These are phyloP conservation scores for Mucor ambiguus DNA, from an alignment of 371 early-diverging fungal species.

Conservation along the genomic window DNA sequence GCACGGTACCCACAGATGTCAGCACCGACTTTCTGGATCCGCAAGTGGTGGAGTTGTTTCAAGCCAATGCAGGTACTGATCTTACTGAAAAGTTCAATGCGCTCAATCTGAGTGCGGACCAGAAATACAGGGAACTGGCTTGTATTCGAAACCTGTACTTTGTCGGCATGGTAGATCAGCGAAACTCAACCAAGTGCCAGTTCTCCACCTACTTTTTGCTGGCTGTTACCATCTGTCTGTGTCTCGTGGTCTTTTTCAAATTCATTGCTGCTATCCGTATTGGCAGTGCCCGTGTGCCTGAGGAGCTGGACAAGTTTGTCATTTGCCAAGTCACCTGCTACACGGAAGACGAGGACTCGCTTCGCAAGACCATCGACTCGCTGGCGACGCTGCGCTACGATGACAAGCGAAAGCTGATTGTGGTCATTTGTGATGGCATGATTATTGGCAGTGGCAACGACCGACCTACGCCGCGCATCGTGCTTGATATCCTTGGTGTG, in stretches of 20 bases:
- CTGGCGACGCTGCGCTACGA: slow-evolving; percentile 84
- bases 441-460: slow-evolving; percentile 95
- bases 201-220: slow-evolving; percentile 87
- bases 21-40: slow-evolving; percentile 52
- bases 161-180: slow-evolving; percentile 86
- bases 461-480: slow-evolving; percentile 93
- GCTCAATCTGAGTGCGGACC: slow-evolving; percentile 44
- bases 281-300: slow-evolving; percentile 77
- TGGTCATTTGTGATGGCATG: slow-evolving; percentile 86
- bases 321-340: slow-evolving; percentile 93
- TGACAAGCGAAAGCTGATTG: slow-evolving; percentile 91
- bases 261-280: slow-evolving; percentile 92
- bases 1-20: slow-evolving; percentile 52
- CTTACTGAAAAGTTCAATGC: slow-evolving; percentile 64
- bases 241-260: slow-evolving; percentile 85
- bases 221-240: slow-evolving; percentile 73
- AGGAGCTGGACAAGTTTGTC: slow-evolving; percentile 90
- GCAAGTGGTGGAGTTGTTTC: slow-evolving; percentile 64
- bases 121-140: slow-evolving; percentile 36
- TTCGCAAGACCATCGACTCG: slow-evolving; percentile 92
- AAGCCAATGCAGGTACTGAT: slow-evolving; percentile 65
- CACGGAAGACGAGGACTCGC: slow-evolving; percentile 95
- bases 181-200: slow-evolving; percentile 80
- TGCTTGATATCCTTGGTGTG: slow-evolving; percentile 91
- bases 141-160: slow-evolving; percentile 87